phyloP scores from a whole-genome alignment of 208 protist species.

The Porcisia hertigi region DNA sequence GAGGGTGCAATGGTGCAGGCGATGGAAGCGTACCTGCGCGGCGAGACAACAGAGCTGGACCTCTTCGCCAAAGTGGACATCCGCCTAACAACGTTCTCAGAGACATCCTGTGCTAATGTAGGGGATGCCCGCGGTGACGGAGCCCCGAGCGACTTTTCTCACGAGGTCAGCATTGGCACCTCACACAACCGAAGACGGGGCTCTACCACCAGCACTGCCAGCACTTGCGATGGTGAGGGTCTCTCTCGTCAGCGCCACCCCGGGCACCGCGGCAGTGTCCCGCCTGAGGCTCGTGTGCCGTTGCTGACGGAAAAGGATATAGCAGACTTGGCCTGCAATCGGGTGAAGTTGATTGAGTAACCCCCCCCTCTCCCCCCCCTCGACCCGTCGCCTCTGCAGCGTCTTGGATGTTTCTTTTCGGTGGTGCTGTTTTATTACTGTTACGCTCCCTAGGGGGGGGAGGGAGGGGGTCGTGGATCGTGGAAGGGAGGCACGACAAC shows the following conservation, averaged over 20 bases:
- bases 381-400: not conserved
- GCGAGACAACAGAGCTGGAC: constrained; percentile 18
- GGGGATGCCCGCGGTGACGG: not conserved
- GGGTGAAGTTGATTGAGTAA: constrained; percentile 36
- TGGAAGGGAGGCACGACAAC: not conserved
- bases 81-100: not conserved
- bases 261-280: not conserved
- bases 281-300: not conserved
- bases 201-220: not conserved
- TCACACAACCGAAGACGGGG: not conserved
- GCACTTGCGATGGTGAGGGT: not conserved
- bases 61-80: constrained; percentile 36
- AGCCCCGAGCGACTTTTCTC: not conserved
- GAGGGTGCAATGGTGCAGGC: constrained; percentile 46
- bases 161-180: not conserved
- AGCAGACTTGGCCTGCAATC: constrained; percentile 31
- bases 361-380: not conserved
- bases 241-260: not conserved
- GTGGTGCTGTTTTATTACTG: not conserved
- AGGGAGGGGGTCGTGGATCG: not conserved
- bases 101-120: not conserved
- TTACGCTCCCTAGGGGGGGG: not conserved
- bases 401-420: constrained; percentile 10
- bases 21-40: constrained; percentile 45
- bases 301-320: constrained; percentile 42